These are phyloP conservation scores for Scleroderma bovista DNA, from an alignment of 768 basidiomycete genomes.

Conservation along the genomic window DNA sequence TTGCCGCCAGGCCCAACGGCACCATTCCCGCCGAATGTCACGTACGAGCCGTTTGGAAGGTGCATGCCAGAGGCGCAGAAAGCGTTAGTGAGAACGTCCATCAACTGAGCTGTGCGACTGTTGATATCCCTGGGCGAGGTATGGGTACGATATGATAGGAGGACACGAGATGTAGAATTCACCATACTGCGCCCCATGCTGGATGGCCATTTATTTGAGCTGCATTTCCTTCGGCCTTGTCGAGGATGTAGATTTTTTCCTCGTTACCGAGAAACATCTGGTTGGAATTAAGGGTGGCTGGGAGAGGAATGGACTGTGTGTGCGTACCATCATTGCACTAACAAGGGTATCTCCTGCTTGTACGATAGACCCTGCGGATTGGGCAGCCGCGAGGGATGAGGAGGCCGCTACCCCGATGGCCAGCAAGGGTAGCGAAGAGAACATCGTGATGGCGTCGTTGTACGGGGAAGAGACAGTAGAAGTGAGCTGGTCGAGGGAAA, in stretches of 20 bases:
- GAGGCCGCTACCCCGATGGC: constrained; percentile 39
- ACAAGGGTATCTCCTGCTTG: constrained; percentile 33
- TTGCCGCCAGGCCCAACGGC: constrained; percentile 64
- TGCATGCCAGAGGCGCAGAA: constrained; percentile 85
- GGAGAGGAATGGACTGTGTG: background rate
- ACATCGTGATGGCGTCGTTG: constrained; percentile 14
- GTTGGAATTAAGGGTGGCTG: background rate
- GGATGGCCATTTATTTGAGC: constrained; percentile 62
- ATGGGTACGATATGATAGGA: constrained; percentile 25
- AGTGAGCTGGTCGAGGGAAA: background rate
- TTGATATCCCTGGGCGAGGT: constrained; percentile 48
- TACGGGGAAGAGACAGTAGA: too few species aligned
- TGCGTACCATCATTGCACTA: constrained; percentile 48
- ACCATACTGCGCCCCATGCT: constrained; percentile 71
- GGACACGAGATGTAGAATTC: background rate
- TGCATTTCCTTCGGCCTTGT: constrained; percentile 79
- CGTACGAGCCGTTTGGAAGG: constrained; percentile 72
- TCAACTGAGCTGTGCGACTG: constrained; percentile 50
- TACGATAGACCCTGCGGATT: constrained; percentile 13
- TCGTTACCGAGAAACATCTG: constrained; percentile 78
- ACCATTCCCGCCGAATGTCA: constrained; percentile 73
- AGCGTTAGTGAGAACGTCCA: constrained; percentile 69
- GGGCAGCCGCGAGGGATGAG: constrained; percentile 18
- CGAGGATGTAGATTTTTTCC: constrained; percentile 81
- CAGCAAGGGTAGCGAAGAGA: constrained; percentile 34